These are phyloP conservation scores for Alternaria arbusti DNA, from an alignment of 2,329 filamentous ascomycete genomes.

Conservation along the genomic window DNA sequence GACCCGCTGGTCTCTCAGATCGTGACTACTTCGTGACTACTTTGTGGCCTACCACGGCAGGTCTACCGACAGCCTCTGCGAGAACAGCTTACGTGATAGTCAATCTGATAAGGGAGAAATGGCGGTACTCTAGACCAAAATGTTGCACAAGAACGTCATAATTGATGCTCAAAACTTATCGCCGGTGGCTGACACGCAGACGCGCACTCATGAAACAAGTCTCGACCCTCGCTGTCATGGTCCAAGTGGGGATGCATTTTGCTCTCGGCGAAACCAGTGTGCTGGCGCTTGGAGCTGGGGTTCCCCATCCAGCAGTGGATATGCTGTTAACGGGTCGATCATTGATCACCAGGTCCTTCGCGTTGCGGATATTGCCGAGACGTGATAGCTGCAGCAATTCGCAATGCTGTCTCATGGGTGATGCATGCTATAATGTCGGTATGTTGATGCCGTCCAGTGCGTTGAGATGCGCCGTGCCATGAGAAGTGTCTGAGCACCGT, in stretches of 20 bases:
- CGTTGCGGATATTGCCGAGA: slow-evolving; percentile 2
- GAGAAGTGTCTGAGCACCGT: not conserved
- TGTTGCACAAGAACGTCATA: not conserved
- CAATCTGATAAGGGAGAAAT: not conserved
- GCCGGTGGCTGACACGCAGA: not conserved
- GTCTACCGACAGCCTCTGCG: slow-evolving; percentile 33
- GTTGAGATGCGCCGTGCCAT: not conserved
- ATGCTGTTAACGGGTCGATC: slow-evolving; percentile 26
- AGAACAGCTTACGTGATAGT: slow-evolving; percentile 44
- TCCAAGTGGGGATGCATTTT: slow-evolving; percentile 1
- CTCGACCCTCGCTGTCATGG: not conserved
- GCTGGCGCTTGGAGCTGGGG: slow-evolving; percentile 18
- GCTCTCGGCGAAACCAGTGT: slow-evolving; percentile 4
- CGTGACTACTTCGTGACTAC: not conserved
- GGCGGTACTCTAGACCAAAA: slow-evolving; percentile 40
- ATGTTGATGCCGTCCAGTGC: not conserved
- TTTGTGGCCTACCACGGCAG: not conserved
- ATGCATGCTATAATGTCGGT: not conserved
- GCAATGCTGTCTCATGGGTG: slow-evolving; percentile 1
- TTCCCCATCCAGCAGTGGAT: slow-evolving; percentile 15
- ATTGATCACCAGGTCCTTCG: slow-evolving; percentile 23
- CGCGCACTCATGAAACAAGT: slow-evolving; percentile 1
- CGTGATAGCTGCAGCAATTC: not conserved
- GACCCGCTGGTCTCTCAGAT: not conserved
- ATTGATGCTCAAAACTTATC: not conserved